Base-by-base conservation (phyloP, 2,329 filamentous ascomycete genomes). In the Ilyonectria robusta region DNA sequence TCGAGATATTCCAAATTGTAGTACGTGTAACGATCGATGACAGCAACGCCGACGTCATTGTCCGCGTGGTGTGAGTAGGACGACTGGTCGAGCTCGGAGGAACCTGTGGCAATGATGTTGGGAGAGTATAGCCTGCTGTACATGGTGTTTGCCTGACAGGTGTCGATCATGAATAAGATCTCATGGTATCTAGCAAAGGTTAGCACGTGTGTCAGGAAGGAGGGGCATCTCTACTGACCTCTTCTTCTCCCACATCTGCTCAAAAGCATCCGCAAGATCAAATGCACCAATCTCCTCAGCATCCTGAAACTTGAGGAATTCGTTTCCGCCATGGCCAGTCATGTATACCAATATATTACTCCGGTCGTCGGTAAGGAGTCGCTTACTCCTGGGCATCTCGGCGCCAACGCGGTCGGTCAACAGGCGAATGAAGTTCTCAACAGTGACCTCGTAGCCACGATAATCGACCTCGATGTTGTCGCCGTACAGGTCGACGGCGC, bases 161-260 rank as follows among this genome's bases (percentile, higher is more conserved):
- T 99, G 81, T 99, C 96, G 82, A 99, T 99, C 96, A 99, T 99
- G 86, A 99, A 99, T 65, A 99, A 89, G 74, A 99, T 91, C 82
- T 99, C 96, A 80, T 98, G 94, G 82, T 98, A 99, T 79, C 92
- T 93, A 54, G 26, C 21, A 33, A 60, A 7, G 13, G 40, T 70
- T 48, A 72, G 65, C 26, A 51, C n/a, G 31, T 26, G 8, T 42
- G 47, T 5, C 46, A 3, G 23, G 17, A 53, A 21, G 35, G 35
- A 23, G 31, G 46, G 23, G 21, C n/a, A 19, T 33, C 37, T 21
- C 15, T 21, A 51, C 72, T 13, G n/a, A 91, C 85, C 96, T 92
- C 85, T 97, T 97, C 90, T 99, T 99, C 87, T 99, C 96, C 93
- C 95, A 98, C 96, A 99, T 99, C 85, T 99, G 95, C 82, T 97